Conservation (phyloP, 192 early-diverging fungal species). For the Helicostylum pulchrum region DNA sequence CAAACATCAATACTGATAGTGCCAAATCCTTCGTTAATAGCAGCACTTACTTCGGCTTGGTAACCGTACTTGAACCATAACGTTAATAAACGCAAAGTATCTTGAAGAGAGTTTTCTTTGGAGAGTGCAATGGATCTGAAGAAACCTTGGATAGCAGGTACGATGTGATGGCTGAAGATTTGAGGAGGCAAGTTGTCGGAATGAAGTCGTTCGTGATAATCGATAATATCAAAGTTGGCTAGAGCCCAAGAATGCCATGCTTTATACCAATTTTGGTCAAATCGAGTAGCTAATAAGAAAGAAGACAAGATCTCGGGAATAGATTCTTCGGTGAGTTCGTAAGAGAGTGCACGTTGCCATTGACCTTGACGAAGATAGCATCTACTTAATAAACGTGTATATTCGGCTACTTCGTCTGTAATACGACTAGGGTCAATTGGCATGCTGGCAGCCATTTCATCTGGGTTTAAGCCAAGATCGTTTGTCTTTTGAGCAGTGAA, state of each 20-base stretch:
- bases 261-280: constrained; percentile 92
- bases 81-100: constrained; percentile 88
- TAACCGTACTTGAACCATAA: constrained; percentile 96
- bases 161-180: constrained; percentile 65
- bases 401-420: constrained; percentile 46
- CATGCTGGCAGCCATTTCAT: constrained; percentile 49
- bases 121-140: constrained; percentile 91
- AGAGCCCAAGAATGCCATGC: constrained; percentile 98
- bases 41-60: constrained; percentile 76
- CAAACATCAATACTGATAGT: constrained; percentile 88
- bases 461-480: constrained; percentile 58
- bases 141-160: constrained; percentile 91
- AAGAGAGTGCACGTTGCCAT: constrained; percentile 72
- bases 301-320: constrained; percentile 76
- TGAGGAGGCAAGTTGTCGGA: constrained; percentile 37
- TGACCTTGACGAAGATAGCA: constrained; percentile 95
- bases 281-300: constrained; percentile 80
- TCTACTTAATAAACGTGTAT: constrained; percentile 59
- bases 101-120: constrained; percentile 82
- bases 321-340: constrained; percentile 48
- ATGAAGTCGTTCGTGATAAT: constrained; percentile 64
- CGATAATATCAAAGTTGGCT: constrained; percentile 85
- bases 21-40: constrained; percentile 78
- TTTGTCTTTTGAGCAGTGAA: constrained; percentile 77
- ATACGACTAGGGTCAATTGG: constrained; percentile 43